Percentiles rank a stretch among this genome's conserved stretches.
Evolutionary conservation across 2,329 filamentous ascomycete species (phyloP).

Genomic region (Blastomyces silverae): DNA sequence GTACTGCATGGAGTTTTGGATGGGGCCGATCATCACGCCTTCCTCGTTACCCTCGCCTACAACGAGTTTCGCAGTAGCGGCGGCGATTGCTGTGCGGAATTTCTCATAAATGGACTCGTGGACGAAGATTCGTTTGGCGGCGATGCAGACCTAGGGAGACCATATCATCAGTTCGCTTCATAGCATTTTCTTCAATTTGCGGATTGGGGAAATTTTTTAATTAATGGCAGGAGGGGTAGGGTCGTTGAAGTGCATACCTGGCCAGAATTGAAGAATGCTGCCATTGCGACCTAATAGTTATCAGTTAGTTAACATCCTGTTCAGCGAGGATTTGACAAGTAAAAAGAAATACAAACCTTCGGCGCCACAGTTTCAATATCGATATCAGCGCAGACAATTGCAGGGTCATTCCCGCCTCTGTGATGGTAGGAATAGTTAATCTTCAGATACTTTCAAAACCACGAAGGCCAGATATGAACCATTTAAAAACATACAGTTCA

Average conservation of each 20-base stretch:
- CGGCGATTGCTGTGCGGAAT: slow-evolving; percentile 46
- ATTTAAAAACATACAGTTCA: slow-evolving; percentile 30
- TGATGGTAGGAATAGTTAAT: neutral
- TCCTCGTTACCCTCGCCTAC: slow-evolving; percentile 38
- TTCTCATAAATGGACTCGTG: slow-evolving; percentile 54
- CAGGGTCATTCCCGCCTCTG: slow-evolving; percentile 51
- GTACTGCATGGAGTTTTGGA: slow-evolving; percentile 61
- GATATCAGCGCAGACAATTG: slow-evolving; percentile 49
- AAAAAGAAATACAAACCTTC: slow-evolving; percentile 26
- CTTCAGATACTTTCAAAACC: neutral
- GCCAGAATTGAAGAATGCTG: slow-evolving; percentile 49
- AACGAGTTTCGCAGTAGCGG: slow-evolving; percentile 41
- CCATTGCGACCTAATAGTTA: slow-evolving; percentile 36
- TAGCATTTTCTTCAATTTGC: neutral
- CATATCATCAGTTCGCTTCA: neutral
- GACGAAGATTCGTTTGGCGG: slow-evolving; percentile 55
- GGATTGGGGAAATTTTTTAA: neutral
- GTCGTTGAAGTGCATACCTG: no score
- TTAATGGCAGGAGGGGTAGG: no score
- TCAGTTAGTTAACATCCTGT: neutral
- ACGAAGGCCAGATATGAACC: neutral
- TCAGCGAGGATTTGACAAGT: neutral
- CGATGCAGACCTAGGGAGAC: slow-evolving; percentile 46
- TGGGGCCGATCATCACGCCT: slow-evolving; percentile 50
- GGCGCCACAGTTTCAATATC: slow-evolving; percentile 44